A percentile compares a stretch with the other conserved stretches of the same genome.
Evolutionary conservation across 2,329 filamentous ascomycete genomes (phyloP).

Genomic region (Colletotrichum siamense): DNA sequence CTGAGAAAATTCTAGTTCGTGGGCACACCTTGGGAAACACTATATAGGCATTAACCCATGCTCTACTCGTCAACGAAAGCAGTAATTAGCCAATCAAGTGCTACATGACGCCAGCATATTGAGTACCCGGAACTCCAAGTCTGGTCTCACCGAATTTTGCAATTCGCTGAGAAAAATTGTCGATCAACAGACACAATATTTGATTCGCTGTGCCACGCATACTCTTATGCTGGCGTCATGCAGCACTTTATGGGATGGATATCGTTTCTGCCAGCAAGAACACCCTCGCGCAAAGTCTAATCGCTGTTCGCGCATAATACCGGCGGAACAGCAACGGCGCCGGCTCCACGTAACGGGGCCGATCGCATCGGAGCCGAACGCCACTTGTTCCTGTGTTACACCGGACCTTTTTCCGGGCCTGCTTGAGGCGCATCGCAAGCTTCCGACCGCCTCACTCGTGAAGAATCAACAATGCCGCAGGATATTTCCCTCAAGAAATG

Average conservation of each 20-base stretch:
- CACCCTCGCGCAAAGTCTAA: not conserved
- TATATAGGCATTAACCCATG: not conserved
- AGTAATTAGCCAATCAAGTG: not conserved
- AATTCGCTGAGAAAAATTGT: too few relatives aligned
- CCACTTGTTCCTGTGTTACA: not conserved
- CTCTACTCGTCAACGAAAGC: not conserved
- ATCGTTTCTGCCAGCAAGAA: not conserved
- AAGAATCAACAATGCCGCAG: not conserved
- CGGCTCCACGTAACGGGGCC: too few relatives aligned
- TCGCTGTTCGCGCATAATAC: not conserved
- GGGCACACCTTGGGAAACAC: not conserved
- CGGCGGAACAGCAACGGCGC: not conserved
- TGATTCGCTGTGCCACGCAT: too few relatives aligned
- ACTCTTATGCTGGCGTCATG: too few relatives aligned
- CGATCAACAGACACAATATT: too few relatives aligned
- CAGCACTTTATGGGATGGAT: too few relatives aligned
- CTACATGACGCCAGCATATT: too few relatives aligned
- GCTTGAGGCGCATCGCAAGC: not conserved
- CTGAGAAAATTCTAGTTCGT: not conserved
- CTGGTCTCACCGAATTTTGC: too few relatives aligned
- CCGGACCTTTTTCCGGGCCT: not conserved
- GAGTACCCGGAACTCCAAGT: too few relatives aligned
- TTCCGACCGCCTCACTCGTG: not conserved
- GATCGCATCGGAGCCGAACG: not conserved
- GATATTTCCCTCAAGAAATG: not conserved